Evolutionary conservation across 2,329 filamentous ascomycete genomes (phyloP).

Genomic region (Beauveria australis): DNA sequence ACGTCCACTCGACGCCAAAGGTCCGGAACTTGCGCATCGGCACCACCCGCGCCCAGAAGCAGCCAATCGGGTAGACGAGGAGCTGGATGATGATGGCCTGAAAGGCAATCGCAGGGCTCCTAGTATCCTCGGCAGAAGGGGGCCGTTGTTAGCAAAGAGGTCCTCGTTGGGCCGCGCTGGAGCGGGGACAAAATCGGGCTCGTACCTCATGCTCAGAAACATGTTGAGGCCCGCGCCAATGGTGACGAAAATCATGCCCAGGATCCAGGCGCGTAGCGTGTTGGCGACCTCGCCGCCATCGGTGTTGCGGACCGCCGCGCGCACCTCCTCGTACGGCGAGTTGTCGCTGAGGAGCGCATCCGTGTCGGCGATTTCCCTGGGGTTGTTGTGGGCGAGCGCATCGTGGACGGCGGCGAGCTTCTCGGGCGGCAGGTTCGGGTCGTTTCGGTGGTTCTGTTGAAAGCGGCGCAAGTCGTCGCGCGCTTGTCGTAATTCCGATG

Average conservation of each 20-base stretch:
- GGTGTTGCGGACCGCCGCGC: slow-evolving; percentile 29
- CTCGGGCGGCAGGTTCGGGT: slow-evolving; percentile 25
- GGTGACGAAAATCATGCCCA: slow-evolving; percentile 37
- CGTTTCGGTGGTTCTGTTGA: slow-evolving; percentile 25
- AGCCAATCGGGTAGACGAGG: slow-evolving; percentile 34
- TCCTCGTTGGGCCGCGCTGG: too few species aligned
- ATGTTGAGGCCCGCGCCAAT: slow-evolving; percentile 38
- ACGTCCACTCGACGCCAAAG: slow-evolving; percentile 33
- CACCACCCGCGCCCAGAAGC: slow-evolving; percentile 33
- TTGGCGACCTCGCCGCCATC: slow-evolving; percentile 28
- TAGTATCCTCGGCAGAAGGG: not conserved
- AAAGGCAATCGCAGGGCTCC: slow-evolving; percentile 31
- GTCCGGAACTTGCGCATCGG: slow-evolving; percentile 32
- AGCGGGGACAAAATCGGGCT: not conserved
- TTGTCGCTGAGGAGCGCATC: slow-evolving; percentile 26
- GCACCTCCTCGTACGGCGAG: slow-evolving; percentile 28
- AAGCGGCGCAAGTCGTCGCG: slow-evolving; percentile 21
- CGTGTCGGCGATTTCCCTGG: slow-evolving; percentile 22
- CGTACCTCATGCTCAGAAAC: slow-evolving; percentile 35
- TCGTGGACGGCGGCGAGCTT: slow-evolving; percentile 24
- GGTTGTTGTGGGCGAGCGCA: slow-evolving; percentile 23
- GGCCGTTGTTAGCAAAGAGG: not conserved
- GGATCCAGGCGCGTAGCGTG: slow-evolving; percentile 36
- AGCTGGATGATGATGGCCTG: slow-evolving; percentile 31
- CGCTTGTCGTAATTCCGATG: not conserved